Conservation (phyloP, 257 asterid species). For the Solanum ossicruentum region DNA sequence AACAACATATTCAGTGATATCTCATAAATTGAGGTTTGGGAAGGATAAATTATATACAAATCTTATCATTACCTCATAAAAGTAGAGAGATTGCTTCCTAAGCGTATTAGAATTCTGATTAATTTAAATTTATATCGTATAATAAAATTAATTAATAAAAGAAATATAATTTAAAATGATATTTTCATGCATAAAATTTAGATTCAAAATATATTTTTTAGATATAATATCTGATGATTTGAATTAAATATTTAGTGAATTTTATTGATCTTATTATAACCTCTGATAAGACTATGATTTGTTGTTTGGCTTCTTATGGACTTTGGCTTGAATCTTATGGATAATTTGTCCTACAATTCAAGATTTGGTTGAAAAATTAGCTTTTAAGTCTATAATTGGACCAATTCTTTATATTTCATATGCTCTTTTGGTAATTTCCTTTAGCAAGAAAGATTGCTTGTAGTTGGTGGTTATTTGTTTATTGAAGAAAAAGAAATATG, state of each 20-base stretch:
- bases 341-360: neutral
- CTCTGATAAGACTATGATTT: neutral
- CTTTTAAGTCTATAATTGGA: neutral
- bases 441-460: neutral
- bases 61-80: too few species aligned
- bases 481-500: neutral
- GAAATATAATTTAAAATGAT: neutral
- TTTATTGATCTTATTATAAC: neutral
- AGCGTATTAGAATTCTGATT: rapidly evolving
- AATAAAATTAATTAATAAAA: rapidly evolving
- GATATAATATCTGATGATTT: too few species aligned
- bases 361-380: neutral
- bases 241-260: rapidly evolving
- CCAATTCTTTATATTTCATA: neutral
- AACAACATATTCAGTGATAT: too few species aligned
- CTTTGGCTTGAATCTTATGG: neutral
- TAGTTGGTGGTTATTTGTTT: neutral
- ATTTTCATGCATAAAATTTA: rapidly evolving
- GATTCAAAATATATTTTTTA: rapidly evolving
- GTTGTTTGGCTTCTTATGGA: neutral
- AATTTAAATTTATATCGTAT: neutral
- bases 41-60: too few species aligned
- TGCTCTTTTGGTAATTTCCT: neutral
- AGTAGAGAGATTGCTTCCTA: too few species aligned
- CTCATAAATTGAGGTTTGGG: too few species aligned